Evolutionary conservation across 495 filamentous ascomycete genomes (phyloP).

Genomic region (Penicillium atrosanguineum): DNA sequence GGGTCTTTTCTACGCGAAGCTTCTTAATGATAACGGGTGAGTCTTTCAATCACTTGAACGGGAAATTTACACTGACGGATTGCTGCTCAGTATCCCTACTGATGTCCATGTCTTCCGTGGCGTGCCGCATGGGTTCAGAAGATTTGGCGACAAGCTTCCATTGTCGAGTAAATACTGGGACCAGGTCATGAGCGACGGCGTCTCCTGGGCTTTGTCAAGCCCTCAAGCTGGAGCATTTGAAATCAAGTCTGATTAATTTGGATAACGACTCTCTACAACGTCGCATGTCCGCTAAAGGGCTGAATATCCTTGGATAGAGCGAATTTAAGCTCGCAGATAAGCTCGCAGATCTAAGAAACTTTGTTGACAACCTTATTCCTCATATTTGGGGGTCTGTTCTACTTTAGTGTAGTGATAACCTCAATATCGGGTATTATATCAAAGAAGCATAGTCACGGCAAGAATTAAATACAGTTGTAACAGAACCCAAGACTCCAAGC

Average conservation of each 20-base stretch:
- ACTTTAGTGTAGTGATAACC: too few relatives aligned
- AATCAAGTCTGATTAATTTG: constrained; percentile 30
- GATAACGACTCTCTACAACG: background rate
- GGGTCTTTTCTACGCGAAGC: constrained; percentile 41
- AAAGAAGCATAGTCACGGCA: too few relatives aligned
- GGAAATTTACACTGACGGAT: background rate
- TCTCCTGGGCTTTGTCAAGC: constrained; percentile 37
- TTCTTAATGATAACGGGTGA: constrained; percentile 46
- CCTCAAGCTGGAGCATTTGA: constrained; percentile 29
- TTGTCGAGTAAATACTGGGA: constrained; percentile 40
- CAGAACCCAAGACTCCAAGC: too few relatives aligned
- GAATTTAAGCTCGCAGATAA: too few relatives aligned
- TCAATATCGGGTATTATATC: too few relatives aligned
- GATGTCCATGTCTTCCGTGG: constrained; percentile 43
- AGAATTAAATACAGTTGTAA: too few relatives aligned
- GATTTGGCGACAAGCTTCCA: constrained; percentile 30
- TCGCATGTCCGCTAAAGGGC: too few relatives aligned
- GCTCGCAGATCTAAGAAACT: too few relatives aligned
- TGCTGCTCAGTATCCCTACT: constrained; percentile 34
- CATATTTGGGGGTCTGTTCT: too few relatives aligned
- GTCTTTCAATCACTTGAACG: constrained; percentile 4
- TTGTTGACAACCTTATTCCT: too few relatives aligned
- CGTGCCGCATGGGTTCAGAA: constrained; percentile 46
- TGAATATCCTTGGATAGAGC: too few relatives aligned
- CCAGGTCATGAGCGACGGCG: constrained; percentile 37